Evolutionary conservation across 2,329 filamentous ascomycete genomes (phyloP).

Genomic region (Teratosphaeria zuluensis): DNA sequence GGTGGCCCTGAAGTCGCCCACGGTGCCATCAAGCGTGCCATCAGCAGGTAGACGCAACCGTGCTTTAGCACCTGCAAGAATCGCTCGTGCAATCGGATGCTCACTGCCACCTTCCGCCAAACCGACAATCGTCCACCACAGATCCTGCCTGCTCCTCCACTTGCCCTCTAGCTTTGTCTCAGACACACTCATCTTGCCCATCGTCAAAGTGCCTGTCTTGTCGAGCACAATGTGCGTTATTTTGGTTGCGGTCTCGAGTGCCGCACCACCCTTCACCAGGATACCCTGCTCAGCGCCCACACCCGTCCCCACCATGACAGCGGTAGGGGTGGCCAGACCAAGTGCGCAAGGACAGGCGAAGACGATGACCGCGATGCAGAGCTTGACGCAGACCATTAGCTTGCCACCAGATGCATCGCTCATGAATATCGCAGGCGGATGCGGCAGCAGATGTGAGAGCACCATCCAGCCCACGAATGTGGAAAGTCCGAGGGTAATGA

Average conservation of each 20-base stretch:
- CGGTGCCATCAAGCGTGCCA: constrained; percentile 66
- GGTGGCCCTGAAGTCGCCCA: constrained; percentile 73
- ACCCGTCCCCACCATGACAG: constrained; percentile 98
- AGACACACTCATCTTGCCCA: constrained; percentile 91
- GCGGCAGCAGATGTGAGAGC: constrained; percentile 70
- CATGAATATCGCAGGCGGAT: constrained; percentile 84
- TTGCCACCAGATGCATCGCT: constrained; percentile 74
- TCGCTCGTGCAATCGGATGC: constrained; percentile 88
- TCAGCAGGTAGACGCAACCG: constrained; percentile 65
- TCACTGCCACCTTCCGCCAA: constrained; percentile 94
- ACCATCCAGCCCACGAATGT: constrained; percentile 95
- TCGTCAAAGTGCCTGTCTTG: constrained; percentile 90
- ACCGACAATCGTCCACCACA: constrained; percentile 95
- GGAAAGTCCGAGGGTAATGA: constrained; percentile 69
- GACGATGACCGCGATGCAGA: constrained; percentile 97
- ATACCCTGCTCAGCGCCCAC: constrained; percentile 93
- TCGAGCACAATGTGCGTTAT: constrained; percentile 85
- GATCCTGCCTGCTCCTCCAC: constrained; percentile 61
- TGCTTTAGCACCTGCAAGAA: constrained; percentile 63
- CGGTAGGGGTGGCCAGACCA: constrained; percentile 90
- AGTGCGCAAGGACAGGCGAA: constrained; percentile 96
- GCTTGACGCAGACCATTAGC: constrained; percentile 91
- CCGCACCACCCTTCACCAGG: constrained; percentile 91
- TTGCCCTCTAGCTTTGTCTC: constrained; percentile 54
- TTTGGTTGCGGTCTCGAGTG: constrained; percentile 81